These are phyloP conservation scores for Aspergillus kassunensis DNA, from an alignment of 495 filamentous ascomycete species.

Conservation along the genomic window DNA sequence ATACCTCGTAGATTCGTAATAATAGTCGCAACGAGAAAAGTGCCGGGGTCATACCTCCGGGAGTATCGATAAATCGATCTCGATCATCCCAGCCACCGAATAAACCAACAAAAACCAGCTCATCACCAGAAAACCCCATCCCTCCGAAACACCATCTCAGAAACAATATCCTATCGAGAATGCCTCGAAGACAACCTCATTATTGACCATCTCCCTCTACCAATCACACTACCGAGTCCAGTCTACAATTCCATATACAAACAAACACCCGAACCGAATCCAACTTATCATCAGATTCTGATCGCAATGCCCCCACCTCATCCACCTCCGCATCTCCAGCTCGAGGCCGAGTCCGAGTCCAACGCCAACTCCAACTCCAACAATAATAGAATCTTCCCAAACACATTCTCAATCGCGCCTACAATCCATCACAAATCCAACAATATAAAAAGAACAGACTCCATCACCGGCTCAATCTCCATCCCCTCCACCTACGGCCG, in stretches of 20 bases:
- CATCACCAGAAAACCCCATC: neutral
- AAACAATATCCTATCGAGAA: neutral
- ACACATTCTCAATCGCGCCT: neutral
- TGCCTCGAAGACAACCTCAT: neutral
- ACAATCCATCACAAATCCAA: slow-evolving; percentile 5
- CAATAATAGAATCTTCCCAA: neutral
- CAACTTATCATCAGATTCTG: neutral
- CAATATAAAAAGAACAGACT: slow-evolving; percentile 12
- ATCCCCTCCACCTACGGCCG: slow-evolving; percentile 69
- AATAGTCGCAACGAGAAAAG: too few species aligned
- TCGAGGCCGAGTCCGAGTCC: too few species aligned
- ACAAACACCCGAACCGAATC: neutral
- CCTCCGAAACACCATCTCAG: neutral
- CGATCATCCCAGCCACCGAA: slow-evolving; percentile 16
- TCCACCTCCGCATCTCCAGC: neutral
- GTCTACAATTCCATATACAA: too few species aligned
- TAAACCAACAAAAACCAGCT: slow-evolving; percentile 3
- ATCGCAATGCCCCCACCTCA: slow-evolving; percentile 6
- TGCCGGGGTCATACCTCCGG: too few species aligned
- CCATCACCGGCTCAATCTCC: slow-evolving; percentile 25
- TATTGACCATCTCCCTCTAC: neutral
- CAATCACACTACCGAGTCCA: neutral
- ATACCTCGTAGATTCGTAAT: too few species aligned
- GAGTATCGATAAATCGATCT: too few species aligned
- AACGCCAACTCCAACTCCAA: too few species aligned